Conservation (phyloP, 768 basidiomycete species). For the Psilocybe subaeruginosa region DNA sequence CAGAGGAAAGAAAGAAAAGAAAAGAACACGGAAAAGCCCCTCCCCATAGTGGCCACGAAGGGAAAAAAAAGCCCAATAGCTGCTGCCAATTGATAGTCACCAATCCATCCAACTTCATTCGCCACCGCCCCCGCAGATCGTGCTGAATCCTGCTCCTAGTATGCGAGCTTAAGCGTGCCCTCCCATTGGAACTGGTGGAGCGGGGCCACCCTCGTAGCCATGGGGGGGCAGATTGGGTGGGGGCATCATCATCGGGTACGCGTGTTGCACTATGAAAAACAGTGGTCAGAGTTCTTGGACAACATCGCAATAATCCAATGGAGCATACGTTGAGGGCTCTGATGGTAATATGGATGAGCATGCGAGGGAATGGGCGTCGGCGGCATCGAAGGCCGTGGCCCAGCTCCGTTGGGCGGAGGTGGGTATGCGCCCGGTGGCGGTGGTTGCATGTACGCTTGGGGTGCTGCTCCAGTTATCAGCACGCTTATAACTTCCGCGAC, state of each 20-base stretch:
- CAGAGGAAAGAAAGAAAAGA: slow-evolving; percentile 7
- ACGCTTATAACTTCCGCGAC: slow-evolving; percentile 3
- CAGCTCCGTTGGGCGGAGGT: slow-evolving; percentile 77
- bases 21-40: slow-evolving; percentile 9
- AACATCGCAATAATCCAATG: slow-evolving; percentile 13
- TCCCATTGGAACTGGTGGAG: slow-evolving; percentile 76
- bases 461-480: slow-evolving; percentile 39
- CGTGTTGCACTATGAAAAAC: slow-evolving; percentile 71
- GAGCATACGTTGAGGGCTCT: slow-evolving; percentile 79
- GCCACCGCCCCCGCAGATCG: background rate
- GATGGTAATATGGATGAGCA: slow-evolving; percentile 87
- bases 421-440: slow-evolving; percentile 78
- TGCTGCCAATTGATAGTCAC: background rate
- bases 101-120: slow-evolving; percentile 1
- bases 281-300: slow-evolving; percentile 31
- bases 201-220: slow-evolving; percentile 71
- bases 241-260: slow-evolving; percentile 94
- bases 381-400: slow-evolving; percentile 87
- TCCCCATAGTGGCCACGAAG: background rate
- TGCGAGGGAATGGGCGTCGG: slow-evolving; percentile 88
- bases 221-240: slow-evolving; percentile 63
- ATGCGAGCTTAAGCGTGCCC: slow-evolving; percentile 54
- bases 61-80: background rate
- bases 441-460: slow-evolving; percentile 79
- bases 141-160: background rate